Evolutionary conservation across 2,329 filamentous ascomycete species (phyloP), one percentile per base, ranked within the genome.

Genomic region (Calonectria fujianensis): DNA sequence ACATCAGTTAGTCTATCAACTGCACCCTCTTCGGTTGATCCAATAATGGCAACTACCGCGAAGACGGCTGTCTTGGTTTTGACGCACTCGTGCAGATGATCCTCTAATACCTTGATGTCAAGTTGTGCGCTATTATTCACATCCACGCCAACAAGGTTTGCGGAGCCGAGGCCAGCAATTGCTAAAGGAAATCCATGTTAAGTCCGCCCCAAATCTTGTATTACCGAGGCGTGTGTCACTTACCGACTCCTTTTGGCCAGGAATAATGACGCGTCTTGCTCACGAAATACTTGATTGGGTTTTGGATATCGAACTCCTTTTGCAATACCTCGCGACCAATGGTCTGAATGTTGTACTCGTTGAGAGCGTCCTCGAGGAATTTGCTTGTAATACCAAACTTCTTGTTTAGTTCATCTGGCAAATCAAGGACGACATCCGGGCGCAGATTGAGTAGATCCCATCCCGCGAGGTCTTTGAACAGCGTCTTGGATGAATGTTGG

Each of bases 371-470:
- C 35, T 79, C 74, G 0, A 88, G 74, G 14, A 83, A 87, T 1
- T 74, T 77, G 51, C 84, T 82, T 0, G 87, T 87, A 20, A 88
- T 85, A 2, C 84, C 82, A 70, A 85, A 86, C 27, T 87, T 80
- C 8, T 82, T 76, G 35, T 84, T 82, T 3, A 88, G 77, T 20
- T 79, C 77, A n/a, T 85, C 80, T 0, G 86, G 84, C 0, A 89
- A 79, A 39, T 87, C 85, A 0, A 89, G 83, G 18, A 88, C 79
- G 0, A 81, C 83, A 0, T 83, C 80, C 0, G 85, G 79, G 32
- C 81, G 84, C 5, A 89, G 81, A 63, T 89, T 89, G 5, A 89
- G 81, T 18, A 89, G 77, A 54, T 89, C 87, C 87, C 87, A 89
- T 0, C 79, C 81, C 0, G 78, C 75, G 8, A 88, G 79, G 0